Conservation (phyloP, 176 grass and related monocot genomes). For the Leersia perrieri region DNA sequence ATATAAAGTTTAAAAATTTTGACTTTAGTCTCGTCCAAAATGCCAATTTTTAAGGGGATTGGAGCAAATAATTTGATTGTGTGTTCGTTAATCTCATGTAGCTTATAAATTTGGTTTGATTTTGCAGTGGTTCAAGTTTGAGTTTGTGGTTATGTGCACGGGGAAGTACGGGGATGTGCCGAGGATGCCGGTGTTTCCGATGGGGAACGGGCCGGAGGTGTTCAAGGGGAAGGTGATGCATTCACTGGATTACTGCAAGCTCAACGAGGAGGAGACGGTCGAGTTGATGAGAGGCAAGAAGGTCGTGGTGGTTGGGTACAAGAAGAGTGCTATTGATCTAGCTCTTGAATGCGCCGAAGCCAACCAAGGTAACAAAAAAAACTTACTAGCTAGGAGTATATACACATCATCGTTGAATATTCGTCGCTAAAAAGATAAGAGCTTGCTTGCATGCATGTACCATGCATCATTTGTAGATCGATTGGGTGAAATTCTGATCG, state of each 20-base stretch:
- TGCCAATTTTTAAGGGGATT: too few species aligned
- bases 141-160: slow-evolving; percentile 98
- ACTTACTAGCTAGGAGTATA: too few species aligned
- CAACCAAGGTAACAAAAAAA: slow-evolving; percentile 64
- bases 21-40: too few species aligned
- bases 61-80: too few species aligned
- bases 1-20: too few species aligned
- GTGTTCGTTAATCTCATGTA: too few species aligned
- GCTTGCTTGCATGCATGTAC: background rate
- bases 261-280: slow-evolving; percentile 56
- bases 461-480: background rate
- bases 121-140: slow-evolving; percentile 74
- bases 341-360: slow-evolving; percentile 79
- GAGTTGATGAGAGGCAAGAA: slow-evolving; percentile 87
- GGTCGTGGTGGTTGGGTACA: slow-evolving; percentile 87
- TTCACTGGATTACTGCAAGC: slow-evolving; percentile 91
- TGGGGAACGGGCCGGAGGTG: slow-evolving; percentile 62
- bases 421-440: background rate
- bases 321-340: slow-evolving; percentile 96
- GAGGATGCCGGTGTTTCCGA: slow-evolving; percentile 62
- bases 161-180: slow-evolving; percentile 93
- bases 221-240: slow-evolving; percentile 85
- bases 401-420: background rate
- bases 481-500: background rate
- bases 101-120: too few species aligned